phyloP scores from a whole-genome alignment of 371 early-diverging fungal genomes.

The Dinochytrium kinnereticum region DNA sequence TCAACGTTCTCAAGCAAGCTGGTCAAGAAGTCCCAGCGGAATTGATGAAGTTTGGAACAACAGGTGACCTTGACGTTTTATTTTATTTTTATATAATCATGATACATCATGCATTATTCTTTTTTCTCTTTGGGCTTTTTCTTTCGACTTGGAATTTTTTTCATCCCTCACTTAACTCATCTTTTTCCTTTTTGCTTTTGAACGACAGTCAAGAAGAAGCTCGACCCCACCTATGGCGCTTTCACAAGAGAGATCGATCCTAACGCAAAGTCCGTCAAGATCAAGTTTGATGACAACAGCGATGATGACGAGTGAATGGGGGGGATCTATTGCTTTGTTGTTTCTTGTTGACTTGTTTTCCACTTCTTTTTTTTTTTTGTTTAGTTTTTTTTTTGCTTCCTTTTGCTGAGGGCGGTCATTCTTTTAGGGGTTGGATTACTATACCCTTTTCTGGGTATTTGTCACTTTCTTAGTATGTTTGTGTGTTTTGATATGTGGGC shows the following conservation, averaged over 20 bases:
- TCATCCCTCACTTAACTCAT: background rate
- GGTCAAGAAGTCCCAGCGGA: conserved; percentile 86
- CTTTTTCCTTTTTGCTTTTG: conserved; percentile 10
- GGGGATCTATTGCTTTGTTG: no score
- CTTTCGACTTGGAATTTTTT: no score
- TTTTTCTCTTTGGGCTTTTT: no score
- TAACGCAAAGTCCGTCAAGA: conserved; percentile 85
- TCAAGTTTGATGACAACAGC: conserved; percentile 66
- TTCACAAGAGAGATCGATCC: conserved; percentile 89
- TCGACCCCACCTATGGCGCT: conserved; percentile 93
- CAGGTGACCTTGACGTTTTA: conserved; percentile 50
- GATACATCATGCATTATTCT: no score
- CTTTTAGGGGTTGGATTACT: no score
- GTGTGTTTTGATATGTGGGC: no score
- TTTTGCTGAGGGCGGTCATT: no score
- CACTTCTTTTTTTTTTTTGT: background rate
- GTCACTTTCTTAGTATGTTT: no score
- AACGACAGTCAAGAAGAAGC: conserved; percentile 89
- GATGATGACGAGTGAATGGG: no score
- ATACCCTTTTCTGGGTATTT: no score
- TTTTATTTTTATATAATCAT: conserved; percentile 7
- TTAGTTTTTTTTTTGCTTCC: background rate
- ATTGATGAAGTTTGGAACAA: conserved; percentile 90
- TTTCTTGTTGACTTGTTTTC: background rate
- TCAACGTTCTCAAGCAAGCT: conserved; percentile 91